A percentile compares a stretch with the other conserved stretches of the same genome.
These are phyloP conservation scores for Phytophthora litchii DNA, from an alignment of 352 stramenopile species.

Conservation along the genomic window DNA sequence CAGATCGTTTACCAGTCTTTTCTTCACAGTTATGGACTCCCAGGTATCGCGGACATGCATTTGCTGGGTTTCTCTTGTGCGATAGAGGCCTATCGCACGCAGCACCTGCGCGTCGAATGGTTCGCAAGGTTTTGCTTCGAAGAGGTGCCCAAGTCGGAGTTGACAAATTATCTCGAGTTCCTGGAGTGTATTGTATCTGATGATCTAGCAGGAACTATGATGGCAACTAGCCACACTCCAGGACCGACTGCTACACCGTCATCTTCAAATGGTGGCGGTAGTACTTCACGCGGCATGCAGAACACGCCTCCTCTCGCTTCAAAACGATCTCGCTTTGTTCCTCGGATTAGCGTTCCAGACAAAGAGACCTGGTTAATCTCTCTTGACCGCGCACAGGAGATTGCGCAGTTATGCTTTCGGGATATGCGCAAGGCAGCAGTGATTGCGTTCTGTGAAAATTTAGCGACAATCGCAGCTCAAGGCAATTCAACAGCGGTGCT, in stretches of 20 bases:
- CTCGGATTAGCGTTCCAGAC: slow-evolving; percentile 65
- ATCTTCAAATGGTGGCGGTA: slow-evolving; percentile 4
- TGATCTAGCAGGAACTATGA: slow-evolving; percentile 33
- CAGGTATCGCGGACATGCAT: slow-evolving; percentile 82
- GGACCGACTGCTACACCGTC: slow-evolving; percentile 5
- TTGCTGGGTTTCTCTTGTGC: slow-evolving; percentile 76
- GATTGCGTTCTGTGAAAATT: slow-evolving; percentile 61
- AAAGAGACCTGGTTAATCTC: slow-evolving; percentile 72
- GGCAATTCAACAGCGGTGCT: slow-evolving; percentile 39
- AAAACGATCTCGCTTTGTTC: slow-evolving; percentile 55
- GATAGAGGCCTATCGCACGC: slow-evolving; percentile 62
- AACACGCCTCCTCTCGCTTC: slow-evolving; percentile 21
- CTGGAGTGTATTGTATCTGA: slow-evolving; percentile 79
- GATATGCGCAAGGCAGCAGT: slow-evolving; percentile 75
- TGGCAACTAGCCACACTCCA: slow-evolving; percentile 15
- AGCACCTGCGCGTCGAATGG: slow-evolving; percentile 76
- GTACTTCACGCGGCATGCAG: slow-evolving; percentile 19
- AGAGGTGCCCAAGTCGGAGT: slow-evolving; percentile 56
- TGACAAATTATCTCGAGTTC: slow-evolving; percentile 73
- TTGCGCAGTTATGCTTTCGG: slow-evolving; percentile 68
- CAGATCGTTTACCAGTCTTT: slow-evolving; percentile 87
- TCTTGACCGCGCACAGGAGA: slow-evolving; percentile 69
- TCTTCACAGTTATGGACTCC: slow-evolving; percentile 79
- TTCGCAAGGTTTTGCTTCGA: slow-evolving; percentile 83
- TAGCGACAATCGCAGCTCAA: slow-evolving; percentile 52